Evolutionary conservation across 1,284 basidiomycete species (phyloP).

Genomic region (Uromyces viciae-fabae): DNA sequence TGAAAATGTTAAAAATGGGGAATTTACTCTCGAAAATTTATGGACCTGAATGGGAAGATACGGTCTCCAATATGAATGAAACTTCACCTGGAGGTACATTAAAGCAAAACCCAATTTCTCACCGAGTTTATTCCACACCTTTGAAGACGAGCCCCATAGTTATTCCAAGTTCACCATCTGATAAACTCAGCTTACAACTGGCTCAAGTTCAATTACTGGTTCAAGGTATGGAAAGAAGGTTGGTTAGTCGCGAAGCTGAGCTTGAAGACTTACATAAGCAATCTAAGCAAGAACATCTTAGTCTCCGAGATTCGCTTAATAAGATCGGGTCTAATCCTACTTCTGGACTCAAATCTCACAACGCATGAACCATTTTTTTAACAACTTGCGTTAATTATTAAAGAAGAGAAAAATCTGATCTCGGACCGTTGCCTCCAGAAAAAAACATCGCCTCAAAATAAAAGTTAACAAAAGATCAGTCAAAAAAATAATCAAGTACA

Average conservation of each 20-base stretch:
- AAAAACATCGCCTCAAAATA: too few relatives aligned
- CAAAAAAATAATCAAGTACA: background rate
- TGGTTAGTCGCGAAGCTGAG: constrained; percentile 33
- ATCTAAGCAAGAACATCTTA: constrained; percentile 15
- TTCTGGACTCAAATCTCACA: background rate
- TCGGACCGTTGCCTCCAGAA: too few relatives aligned
- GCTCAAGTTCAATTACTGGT: constrained; percentile 44
- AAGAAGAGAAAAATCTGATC: too few relatives aligned
- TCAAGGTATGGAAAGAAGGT: constrained; percentile 38
- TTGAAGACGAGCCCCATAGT: background rate
- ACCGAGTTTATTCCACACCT: background rate
- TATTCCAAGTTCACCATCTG: constrained; percentile 2
- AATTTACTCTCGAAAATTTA: constrained; percentile 36
- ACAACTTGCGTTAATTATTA: background rate
- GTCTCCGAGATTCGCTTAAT: constrained; percentile 10
- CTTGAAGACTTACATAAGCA: constrained; percentile 18
- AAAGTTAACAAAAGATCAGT: too few relatives aligned
- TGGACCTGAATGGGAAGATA: constrained; percentile 45
- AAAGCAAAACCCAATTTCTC: background rate
- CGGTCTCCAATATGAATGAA: constrained; percentile 19
- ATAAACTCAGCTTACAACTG: constrained; percentile 33
- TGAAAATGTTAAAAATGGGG: constrained; percentile 28
- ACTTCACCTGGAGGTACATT: background rate
- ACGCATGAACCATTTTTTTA: background rate
- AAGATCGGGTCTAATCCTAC: background rate